These are phyloP conservation scores for Triticum monococcum DNA, from an alignment of 176 grass and related monocot species.

Conservation along the genomic window DNA sequence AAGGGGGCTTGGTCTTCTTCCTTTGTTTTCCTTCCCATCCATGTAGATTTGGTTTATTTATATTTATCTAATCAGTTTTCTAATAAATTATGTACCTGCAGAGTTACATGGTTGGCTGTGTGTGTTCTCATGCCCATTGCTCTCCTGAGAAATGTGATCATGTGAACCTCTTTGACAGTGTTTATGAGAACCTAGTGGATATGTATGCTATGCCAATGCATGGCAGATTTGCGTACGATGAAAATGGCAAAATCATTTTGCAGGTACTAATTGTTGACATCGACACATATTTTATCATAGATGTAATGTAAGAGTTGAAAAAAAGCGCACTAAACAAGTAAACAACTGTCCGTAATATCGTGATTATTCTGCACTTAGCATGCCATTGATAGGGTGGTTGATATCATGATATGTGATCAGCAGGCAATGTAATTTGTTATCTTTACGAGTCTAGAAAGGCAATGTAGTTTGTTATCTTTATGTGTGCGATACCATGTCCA, in stretches of 20 bases:
- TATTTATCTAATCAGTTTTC: constrained; percentile 28
- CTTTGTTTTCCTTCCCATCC: background rate
- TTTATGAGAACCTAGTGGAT: constrained; percentile 63
- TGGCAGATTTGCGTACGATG: constrained; percentile 81
- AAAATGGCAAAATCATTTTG: constrained; percentile 63
- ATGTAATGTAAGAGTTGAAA: background rate
- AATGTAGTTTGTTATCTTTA: background rate
- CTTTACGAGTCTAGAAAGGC: constrained; percentile 4
- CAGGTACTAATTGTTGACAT: constrained; percentile 52
- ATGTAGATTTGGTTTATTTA: background rate
- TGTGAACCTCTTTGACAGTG: constrained; percentile 62
- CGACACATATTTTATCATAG: background rate
- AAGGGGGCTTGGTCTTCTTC: background rate
- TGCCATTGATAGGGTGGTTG: background rate
- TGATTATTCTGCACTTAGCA: background rate
- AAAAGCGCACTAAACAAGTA: background rate
- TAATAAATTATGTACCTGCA: constrained; percentile 42
- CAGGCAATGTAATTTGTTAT: background rate
- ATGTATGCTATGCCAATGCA: constrained; percentile 53
- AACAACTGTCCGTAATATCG: background rate
- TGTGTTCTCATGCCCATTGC: constrained; percentile 51
- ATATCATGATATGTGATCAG: background rate
- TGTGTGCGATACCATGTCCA: background rate
- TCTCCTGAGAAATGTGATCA: constrained; percentile 72
- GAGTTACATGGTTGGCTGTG: constrained; percentile 58